Evolutionary conservation across 768 basidiomycete genomes (phyloP).

Genomic region (Gymnopilus dilepis): DNA sequence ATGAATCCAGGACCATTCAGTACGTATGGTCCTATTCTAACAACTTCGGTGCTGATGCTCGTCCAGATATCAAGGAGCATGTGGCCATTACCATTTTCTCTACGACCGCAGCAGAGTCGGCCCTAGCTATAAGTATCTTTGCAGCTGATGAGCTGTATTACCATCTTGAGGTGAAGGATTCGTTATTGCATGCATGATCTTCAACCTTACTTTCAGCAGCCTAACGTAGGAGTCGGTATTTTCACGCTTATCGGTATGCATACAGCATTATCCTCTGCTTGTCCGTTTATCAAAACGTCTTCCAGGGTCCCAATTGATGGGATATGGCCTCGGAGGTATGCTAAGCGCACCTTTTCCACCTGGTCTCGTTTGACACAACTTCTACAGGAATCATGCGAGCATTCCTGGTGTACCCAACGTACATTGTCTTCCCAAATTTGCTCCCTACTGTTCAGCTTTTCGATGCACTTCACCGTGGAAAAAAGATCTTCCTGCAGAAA

Average conservation of each 20-base stretch:
- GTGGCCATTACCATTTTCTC: constrained; percentile 67
- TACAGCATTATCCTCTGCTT: not conserved
- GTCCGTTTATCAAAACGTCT: not conserved
- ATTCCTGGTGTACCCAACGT: constrained; percentile 59
- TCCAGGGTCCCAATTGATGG: constrained; percentile 42
- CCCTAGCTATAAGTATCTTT: constrained; percentile 63
- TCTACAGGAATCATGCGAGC: constrained; percentile 46
- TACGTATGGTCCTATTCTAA: constrained; percentile 26
- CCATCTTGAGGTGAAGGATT: constrained; percentile 38
- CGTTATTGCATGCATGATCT: not conserved
- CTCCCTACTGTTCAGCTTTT: constrained; percentile 43
- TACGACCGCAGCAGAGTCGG: constrained; percentile 62
- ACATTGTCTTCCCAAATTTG: constrained; percentile 48
- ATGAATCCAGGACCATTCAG: constrained; percentile 70
- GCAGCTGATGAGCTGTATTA: constrained; percentile 59
- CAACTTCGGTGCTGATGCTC: not conserved
- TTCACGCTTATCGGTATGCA: constrained; percentile 44
- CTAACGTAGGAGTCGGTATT: constrained; percentile 48
- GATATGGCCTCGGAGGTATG: constrained; percentile 45
- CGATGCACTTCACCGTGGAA: constrained; percentile 51
- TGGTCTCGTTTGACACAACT: not conserved
- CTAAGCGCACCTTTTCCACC: not conserved
- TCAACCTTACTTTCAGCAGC: constrained; percentile 21
- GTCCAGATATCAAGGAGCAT: constrained; percentile 57
- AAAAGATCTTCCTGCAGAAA: constrained; percentile 47